phyloP scores from a whole-genome alignment of 2,329 filamentous ascomycete genomes.

The Amylocarpus encephaloides region DNA sequence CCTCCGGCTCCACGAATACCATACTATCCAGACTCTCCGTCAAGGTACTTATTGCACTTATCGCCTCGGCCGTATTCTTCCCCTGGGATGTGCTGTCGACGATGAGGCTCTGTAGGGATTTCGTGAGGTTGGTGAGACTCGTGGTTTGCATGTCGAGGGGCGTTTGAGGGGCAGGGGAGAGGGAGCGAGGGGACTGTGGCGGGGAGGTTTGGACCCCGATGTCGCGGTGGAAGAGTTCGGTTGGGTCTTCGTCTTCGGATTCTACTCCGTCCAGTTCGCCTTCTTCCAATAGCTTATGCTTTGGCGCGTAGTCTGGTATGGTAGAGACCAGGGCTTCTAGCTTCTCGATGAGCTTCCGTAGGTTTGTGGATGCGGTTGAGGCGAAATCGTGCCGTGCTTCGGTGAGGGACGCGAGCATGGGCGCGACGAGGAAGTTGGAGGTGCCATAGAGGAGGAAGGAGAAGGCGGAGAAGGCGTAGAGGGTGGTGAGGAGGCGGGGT shows the following conservation, averaged over 20 bases:
- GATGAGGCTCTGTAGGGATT: slow-evolving; percentile 45
- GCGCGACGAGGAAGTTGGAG: slow-evolving; percentile 61
- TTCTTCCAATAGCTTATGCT: slow-evolving; percentile 16
- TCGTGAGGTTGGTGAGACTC: slow-evolving; percentile 41
- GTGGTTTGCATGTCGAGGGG: slow-evolving; percentile 29
- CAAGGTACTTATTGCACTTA: slow-evolving; percentile 41
- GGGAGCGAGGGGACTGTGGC: slow-evolving; percentile 33
- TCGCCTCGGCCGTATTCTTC: slow-evolving; percentile 19
- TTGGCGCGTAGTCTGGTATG: slow-evolving; percentile 39
- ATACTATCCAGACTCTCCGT: slow-evolving; percentile 60
- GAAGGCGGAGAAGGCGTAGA: slow-evolving; percentile 51
- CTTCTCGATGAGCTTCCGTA: slow-evolving; percentile 44
- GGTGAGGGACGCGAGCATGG: slow-evolving; percentile 46
- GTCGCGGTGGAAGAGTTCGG: slow-evolving; percentile 76
- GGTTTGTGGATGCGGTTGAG: slow-evolving; percentile 40
- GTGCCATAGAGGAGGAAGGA: slow-evolving; percentile 64
- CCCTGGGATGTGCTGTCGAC: slow-evolving; percentile 33
- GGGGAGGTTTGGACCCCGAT: slow-evolving; percentile 70
- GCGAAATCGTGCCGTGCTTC: slow-evolving; percentile 47
- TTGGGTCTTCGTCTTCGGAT: slow-evolving; percentile 56
- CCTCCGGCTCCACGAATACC: slow-evolving; percentile 39
- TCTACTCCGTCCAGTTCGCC: slow-evolving; percentile 32
- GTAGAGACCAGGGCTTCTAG: slow-evolving; percentile 54
- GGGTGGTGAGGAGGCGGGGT: slow-evolving; percentile 49
- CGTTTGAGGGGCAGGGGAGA: neutral